Evolutionary conservation across 805 yeast genomes (phyloP), one percentile per base, ranked within the genome.

Genomic region (Yarrowia osloensis): DNA sequence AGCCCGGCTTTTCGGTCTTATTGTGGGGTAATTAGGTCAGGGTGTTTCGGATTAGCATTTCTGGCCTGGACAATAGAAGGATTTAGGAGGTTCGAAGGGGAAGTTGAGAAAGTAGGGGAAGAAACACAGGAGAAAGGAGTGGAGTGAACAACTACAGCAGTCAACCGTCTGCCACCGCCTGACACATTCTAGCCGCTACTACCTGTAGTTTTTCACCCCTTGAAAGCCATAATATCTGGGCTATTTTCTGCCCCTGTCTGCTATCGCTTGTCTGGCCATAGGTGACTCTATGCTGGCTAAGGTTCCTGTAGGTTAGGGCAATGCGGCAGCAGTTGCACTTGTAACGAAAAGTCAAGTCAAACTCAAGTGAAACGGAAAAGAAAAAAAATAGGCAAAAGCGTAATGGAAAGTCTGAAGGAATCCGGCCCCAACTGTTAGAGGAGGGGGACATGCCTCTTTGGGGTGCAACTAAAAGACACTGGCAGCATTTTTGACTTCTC

Each of bases 221-320:
- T n/a, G n/a, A n/a, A n/a, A n/a, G 42, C 13, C n/a, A 35, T 35
- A 35, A 35, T 35, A 35, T 39, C 22, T 24, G 28, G n/a, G n/a
- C n/a, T 15, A 28, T 28, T 11, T 47, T 42, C 13, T 47, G 54
- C 54, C 54, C 54, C 54, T 47, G 54, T 47, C 54, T 47, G 35
- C 19, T 47, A 47, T 28, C 54, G n/a, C n/a, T n/a, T n/a, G n/a
- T n/a, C n/a, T n/a, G n/a, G n/a, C n/a, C n/a, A n/a, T n/a, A n/a
- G n/a, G n/a, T n/a, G n/a, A n/a, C n/a, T n/a, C n/a, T n/a, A n/a
- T 29, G 24, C 29, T 47, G 54, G 19, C 37, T 29, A 44, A 26
- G 29, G 52, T 47, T 19, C 12, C 26, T 12, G 7, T 21, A 15
- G 15, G 28, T 26, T 31, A 31, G 40, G 28, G 40, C 19, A 13